Evolutionary conservation across 495 filamentous ascomycete genomes (phyloP), one percentile per base, ranked within the genome.

Genomic region (Penicillium maclennaniae): DNA sequence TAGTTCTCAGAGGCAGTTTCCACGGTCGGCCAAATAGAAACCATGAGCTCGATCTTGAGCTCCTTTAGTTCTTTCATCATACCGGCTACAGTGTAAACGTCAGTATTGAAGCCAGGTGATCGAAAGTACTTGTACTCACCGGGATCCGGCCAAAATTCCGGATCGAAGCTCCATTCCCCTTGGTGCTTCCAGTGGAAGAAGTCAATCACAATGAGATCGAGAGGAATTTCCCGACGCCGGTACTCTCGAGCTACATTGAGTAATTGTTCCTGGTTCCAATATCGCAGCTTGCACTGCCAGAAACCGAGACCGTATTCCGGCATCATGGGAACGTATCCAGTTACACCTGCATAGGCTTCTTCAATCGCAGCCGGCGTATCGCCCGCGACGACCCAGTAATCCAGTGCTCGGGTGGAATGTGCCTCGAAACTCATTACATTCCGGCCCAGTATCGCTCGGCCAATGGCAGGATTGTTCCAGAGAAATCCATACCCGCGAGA

Each of bases 131-230:
- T 34, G 17, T 6, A 57, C 67, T 59, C 57, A 71, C 74, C 70
- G 28, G 76, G 74, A 57, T 84, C 78, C 7, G 81, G 81, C 79
- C 78, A 84, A 59, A 72, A 83, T 25, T 70, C 65, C 14, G 73
- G 67, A 53, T 84, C 81, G 55, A 84, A 83, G 19, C 63, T 74
- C 79, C 79, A 83, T 45, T 81, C 78, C 14, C 81, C 81, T 53
- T 84, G 78, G n/a, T 70, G 62, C 10, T 73, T 73, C 81, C 81
- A 84, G 54, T 84, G 81, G 55, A 84, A 83, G 64, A 78, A 83
- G 51, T 84, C 81, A 46, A 78, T 63, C 6, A 83, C 81, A 34
- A 83, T 81, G n/a, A 84, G 45, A 56, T 83, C 79, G 27, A 83
- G 52, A 1, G 79, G 79, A 3, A 83, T 59, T 1, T 75, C 54